Evolutionary conservation across 1,284 basidiomycete genomes (phyloP), one percentile per base, ranked within the genome.

Genomic region (Pholiota adiposa): DNA sequence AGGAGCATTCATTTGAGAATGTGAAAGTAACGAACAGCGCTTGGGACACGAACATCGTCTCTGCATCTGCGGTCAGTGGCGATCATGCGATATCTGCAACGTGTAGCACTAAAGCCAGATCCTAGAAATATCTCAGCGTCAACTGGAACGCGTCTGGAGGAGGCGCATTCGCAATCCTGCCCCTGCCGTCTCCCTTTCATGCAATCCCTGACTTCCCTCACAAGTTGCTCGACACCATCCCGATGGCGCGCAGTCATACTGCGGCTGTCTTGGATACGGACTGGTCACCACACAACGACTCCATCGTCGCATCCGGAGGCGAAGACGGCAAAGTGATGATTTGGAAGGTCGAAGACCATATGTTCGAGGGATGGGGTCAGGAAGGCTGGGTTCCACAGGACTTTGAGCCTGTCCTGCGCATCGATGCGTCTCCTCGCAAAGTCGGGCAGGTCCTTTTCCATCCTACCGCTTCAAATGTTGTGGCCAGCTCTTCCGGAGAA

Each of bases 101-200:
- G 56, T 61, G 25, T 52, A 65, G 57, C 58, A 25, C 31, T 65
- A 38, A 63, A 41, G 34, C 21, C 29, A 23, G 43, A 36, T 16
- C 51, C 19, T 67, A 93, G 91, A 83, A 87, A 79, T 97, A 94
- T 76, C 79, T 97, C 69, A 90, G 90, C 58, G 76, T 98, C 62
- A 98, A 98, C 84, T 98, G 96, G 94, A 94, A 95, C 75, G 87
- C 92, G 21, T 93, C 94, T 0, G 97, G 97, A 29, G 97, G 97
- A 23, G 97, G 97, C 57, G 97, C 97, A 1, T 98, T 98, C 72
- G 92, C 90, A 19, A 89, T 99, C 69, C 80, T 98, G 11, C 97
- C 97, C 0, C 79, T 94, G 38, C 90, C 91, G 27, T 89, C 90
- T 0, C 90, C 92, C 5, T 93, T 90, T 75, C 73, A 79, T 34